These are phyloP conservation scores for Chlamydomonas sp. DNA, from an alignment of 139 green algal genomes.

Conservation along the genomic window DNA sequence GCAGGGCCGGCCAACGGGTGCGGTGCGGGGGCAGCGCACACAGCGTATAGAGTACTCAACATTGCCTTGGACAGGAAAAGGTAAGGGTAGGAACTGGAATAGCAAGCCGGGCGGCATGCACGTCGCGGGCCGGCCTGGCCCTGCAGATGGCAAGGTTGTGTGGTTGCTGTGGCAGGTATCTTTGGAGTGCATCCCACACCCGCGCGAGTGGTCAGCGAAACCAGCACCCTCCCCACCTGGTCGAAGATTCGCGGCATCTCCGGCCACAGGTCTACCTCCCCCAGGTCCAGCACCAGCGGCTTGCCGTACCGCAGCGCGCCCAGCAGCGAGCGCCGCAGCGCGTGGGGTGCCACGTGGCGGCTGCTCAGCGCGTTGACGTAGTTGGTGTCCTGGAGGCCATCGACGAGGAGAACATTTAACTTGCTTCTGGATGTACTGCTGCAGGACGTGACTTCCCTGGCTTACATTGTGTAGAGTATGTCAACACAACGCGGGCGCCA, in stretches of 20 bases:
- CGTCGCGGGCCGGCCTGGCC: no score
- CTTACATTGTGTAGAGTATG: not conserved
- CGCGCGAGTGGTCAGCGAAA: not conserved
- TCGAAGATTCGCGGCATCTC: constrained; percentile 51
- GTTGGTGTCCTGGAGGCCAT: constrained; percentile 62
- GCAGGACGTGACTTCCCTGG: not conserved
- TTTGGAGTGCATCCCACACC: not conserved
- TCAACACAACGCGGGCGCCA: not conserved
- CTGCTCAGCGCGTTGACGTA: constrained; percentile 61
- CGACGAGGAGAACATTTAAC: no score
- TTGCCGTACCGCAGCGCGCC: constrained; percentile 58
- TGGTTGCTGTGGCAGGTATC: not conserved
- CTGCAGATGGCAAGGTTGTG: not conserved
- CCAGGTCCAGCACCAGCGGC: constrained; percentile 61
- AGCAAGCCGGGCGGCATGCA: not conserved
- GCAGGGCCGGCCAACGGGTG: not conserved
- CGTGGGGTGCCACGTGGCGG: constrained; percentile 51
- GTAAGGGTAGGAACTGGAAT: not conserved
- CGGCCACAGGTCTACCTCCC: constrained; percentile 55
- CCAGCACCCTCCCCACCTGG: not conserved
- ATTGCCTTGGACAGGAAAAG: not conserved
- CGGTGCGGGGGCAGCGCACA: no score
- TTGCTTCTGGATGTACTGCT: no score
- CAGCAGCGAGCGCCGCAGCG: constrained; percentile 58
- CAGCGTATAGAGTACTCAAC: not conserved